phyloP scores from a whole-genome alignment of 306 rosid species.

The Dryas alaskensis region DNA sequence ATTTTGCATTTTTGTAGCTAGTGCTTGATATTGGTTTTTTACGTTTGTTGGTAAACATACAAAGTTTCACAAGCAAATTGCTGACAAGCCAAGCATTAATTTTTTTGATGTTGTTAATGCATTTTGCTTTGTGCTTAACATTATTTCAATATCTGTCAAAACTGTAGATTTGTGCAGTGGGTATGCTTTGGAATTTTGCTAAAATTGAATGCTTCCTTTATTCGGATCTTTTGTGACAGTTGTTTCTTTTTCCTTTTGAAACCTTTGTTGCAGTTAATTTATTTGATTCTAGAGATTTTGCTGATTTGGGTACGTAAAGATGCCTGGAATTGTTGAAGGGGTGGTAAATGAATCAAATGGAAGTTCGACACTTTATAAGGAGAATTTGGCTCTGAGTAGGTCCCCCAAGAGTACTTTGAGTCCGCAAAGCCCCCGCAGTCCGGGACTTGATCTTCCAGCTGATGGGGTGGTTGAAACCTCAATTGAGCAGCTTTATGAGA shows the following conservation, averaged over 20 bases:
- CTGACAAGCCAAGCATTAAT: background rate
- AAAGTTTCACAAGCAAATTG: constrained; percentile 1
- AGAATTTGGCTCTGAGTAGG: constrained; percentile 26
- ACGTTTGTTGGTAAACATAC: constrained; percentile 2
- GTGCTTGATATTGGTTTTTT: constrained; percentile 6
- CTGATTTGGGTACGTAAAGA: constrained; percentile 33
- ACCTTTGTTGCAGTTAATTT: constrained; percentile 31
- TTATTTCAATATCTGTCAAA: background rate
- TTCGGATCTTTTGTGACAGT: constrained; percentile 14
- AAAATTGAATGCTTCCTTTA: background rate
- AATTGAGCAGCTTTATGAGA: constrained; percentile 89
- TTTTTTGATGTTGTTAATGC: background rate
- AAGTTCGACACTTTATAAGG: constrained; percentile 35
- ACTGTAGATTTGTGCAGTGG: constrained; percentile 9
- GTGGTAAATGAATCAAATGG: constrained; percentile 33
- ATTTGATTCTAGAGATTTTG: constrained; percentile 34
- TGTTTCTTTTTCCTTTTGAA: background rate
- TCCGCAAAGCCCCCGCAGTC: constrained; percentile 36
- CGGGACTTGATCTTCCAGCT: constrained; percentile 24
- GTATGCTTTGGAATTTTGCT: constrained; percentile 14
- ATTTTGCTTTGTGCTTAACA: constrained; percentile 11
- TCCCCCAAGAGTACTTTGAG: constrained; percentile 39
- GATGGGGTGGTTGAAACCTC: constrained; percentile 70
- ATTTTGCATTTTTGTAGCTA: constrained; percentile 8
- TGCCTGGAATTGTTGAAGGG: constrained; percentile 70